Percentiles rank a stretch among this genome's conserved stretches.
These are phyloP conservation scores for Helichrysum umbraculigerum DNA, from an alignment of 129 eudicot species.

Conservation along the genomic window DNA sequence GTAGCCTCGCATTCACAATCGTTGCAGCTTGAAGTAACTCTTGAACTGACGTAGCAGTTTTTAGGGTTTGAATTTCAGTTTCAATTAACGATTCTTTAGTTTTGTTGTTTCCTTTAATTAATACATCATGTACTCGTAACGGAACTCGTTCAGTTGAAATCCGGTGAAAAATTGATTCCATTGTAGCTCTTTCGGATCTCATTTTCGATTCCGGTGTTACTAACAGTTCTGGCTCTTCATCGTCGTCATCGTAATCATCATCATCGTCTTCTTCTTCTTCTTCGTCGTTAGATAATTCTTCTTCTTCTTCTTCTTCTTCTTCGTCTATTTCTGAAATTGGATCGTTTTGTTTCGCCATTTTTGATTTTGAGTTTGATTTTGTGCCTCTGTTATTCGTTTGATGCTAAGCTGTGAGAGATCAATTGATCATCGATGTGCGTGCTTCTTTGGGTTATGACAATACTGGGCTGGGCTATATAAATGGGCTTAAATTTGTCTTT, in stretches of 20 bases:
- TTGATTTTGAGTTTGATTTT: constrained; percentile 7
- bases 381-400: constrained; percentile 12
- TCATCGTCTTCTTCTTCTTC: constrained; percentile 33
- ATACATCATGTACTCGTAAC: constrained; percentile 75
- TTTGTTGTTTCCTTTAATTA: constrained; percentile 75
- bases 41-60: constrained; percentile 54
- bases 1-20: constrained; percentile 39
- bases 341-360: constrained; percentile 31
- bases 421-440: neutral
- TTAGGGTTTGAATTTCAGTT: constrained; percentile 54
- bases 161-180: constrained; percentile 47
- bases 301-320: constrained; percentile 23
- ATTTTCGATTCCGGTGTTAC: constrained; percentile 32
- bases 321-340: constrained; percentile 27
- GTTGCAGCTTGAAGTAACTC: constrained; percentile 40
- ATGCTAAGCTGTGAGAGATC: constrained; percentile 15
- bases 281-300: constrained; percentile 17
- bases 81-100: constrained; percentile 73
- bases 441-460: neutral
- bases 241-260: constrained; percentile 26
- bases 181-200: constrained; percentile 33
- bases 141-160: constrained; percentile 57
- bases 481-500: too few relatives aligned
- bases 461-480: neutral
- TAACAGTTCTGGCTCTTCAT: constrained; percentile 29